phyloP scores from a whole-genome alignment of 1,284 basidiomycete genomes.

The Sanguinoderma infundibulare region DNA sequence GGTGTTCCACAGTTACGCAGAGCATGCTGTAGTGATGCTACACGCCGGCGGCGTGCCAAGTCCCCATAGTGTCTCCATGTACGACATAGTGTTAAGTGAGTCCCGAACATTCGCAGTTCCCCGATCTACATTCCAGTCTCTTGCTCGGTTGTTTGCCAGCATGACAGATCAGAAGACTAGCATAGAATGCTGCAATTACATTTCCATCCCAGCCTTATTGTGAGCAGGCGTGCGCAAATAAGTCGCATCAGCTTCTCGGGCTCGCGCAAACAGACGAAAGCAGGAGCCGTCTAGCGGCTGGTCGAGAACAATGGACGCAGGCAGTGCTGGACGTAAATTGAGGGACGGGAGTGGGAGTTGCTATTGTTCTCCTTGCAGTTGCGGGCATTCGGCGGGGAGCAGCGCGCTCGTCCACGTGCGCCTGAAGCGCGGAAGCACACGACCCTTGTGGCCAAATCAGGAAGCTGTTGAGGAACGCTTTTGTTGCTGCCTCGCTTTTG shows the following conservation, averaged over 20 bases:
- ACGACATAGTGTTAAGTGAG: too few relatives aligned
- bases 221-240: slow-evolving; percentile 15
- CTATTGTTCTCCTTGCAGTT: slow-evolving; percentile 29
- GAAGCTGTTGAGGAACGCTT: slow-evolving; percentile 31
- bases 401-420: slow-evolving; percentile 23
- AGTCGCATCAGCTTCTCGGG: slow-evolving; percentile 13
- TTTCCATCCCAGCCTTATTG: slow-evolving; percentile 15
- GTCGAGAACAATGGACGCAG: slow-evolving; percentile 20
- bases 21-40: too few relatives aligned
- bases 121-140: not conserved
- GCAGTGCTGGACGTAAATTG: slow-evolving; percentile 22
- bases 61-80: too few relatives aligned
- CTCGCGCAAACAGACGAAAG: slow-evolving; percentile 12
- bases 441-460: slow-evolving; percentile 35
- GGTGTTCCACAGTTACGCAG: too few relatives aligned
- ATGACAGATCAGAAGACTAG: not conserved
- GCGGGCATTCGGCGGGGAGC: slow-evolving; percentile 4
- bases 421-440: slow-evolving; percentile 19
- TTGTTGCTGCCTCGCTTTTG: slow-evolving; percentile 38
- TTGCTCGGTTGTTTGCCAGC: not conserved
- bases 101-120: not conserved
- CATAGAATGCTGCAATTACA: not conserved
- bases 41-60: not conserved
- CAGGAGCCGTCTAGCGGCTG: not conserved
- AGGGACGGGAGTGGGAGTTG: slow-evolving; percentile 6